These are phyloP conservation scores for Ceratopteris richardii DNA, from an alignment of 75 land plant species.

Conservation along the genomic window DNA sequence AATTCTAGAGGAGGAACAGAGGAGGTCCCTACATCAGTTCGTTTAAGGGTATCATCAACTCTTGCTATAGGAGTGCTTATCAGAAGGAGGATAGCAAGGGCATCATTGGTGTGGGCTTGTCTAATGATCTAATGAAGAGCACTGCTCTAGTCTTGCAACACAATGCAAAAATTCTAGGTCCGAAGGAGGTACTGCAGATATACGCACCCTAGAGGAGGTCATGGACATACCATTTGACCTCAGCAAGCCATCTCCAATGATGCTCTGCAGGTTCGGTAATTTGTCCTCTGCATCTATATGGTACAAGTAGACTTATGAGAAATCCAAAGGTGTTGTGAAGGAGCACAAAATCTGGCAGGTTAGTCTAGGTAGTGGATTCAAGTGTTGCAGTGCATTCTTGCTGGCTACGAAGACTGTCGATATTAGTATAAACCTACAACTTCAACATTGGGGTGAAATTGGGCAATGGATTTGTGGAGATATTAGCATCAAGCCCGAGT, in stretches of 20 bases:
- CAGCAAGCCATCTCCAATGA: constrained; percentile 26
- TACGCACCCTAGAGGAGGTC: constrained; percentile 19
- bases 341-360: constrained; percentile 29
- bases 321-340: constrained; percentile 19
- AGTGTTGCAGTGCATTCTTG: constrained; percentile 19
- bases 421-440: too few relatives aligned
- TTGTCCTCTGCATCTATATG: constrained; percentile 25
- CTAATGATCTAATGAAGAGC: constrained; percentile 36
- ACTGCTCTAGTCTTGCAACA: constrained; percentile 34
- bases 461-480: too few relatives aligned
- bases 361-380: constrained; percentile 28
- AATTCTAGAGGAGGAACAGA: too few relatives aligned
- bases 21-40: too few relatives aligned
- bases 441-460: too few relatives aligned
- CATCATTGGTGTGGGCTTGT: constrained; percentile 24
- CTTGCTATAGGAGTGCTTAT: constrained; percentile 15
- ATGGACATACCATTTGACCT: constrained; percentile 12
- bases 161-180: constrained; percentile 30
- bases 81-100: constrained; percentile 21
- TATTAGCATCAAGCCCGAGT: too few relatives aligned
- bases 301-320: constrained; percentile 22
- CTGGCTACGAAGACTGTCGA: too few relatives aligned
- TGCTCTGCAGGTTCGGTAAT: constrained; percentile 26
- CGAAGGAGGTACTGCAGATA: constrained; percentile 21
- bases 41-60: too few relatives aligned